Percentiles rank a stretch among this genome's conserved stretches.
Conservation (phyloP, 1,139 yeast genomes). For the Lodderomyces orthopsilosis region DNA sequence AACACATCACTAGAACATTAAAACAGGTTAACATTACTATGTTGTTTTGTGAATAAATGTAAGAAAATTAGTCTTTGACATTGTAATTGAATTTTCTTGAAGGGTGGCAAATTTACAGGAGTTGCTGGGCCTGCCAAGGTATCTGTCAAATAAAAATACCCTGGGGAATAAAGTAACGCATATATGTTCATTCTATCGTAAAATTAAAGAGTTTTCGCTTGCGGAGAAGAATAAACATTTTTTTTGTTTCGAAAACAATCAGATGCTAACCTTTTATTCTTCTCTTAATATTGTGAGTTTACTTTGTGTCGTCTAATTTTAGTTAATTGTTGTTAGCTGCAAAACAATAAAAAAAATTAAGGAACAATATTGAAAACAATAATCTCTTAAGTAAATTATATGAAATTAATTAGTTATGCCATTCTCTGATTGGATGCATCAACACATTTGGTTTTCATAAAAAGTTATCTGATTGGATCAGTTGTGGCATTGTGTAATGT, state of each 20-base stretch:
- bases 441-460: background rate
- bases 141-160: background rate
- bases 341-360: background rate
- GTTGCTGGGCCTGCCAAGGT: background rate
- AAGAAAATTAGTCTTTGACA: background rate
- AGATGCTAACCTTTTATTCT: background rate
- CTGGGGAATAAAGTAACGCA: too few relatives aligned
- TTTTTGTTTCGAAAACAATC: background rate
- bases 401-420: background rate
- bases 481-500: background rate
- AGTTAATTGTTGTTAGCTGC: background rate
- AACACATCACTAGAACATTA: too few relatives aligned
- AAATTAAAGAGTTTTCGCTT: background rate
- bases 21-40: background rate
- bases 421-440: background rate
- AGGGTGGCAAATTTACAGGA: background rate
- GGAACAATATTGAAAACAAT: background rate
- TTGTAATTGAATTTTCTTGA: background rate
- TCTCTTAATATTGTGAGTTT: background rate
- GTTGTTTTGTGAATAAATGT: background rate
- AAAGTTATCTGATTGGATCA: constrained; percentile 2
- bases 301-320: background rate
- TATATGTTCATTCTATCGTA: background rate
- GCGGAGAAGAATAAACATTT: background rate
- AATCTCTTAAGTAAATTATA: background rate